phyloP scores from a whole-genome alignment of 2,329 filamentous ascomycete species.

The Aspergillus tamarii region DNA sequence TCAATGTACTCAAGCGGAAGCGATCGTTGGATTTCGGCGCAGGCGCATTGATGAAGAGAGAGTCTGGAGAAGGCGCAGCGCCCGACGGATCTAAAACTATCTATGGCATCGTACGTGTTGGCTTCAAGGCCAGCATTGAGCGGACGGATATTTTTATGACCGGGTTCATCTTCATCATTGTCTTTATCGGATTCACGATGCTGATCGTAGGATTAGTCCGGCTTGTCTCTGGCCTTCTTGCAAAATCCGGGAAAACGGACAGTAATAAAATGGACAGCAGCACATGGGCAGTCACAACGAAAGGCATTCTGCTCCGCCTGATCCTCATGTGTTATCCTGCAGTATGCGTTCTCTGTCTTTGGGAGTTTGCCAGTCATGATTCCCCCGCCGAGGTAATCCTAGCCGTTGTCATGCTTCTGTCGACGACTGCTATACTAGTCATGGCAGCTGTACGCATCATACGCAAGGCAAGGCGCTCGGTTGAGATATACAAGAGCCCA shows the following conservation, averaged over 20 bases:
- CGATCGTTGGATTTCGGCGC: slow-evolving; percentile 49
- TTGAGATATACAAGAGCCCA: slow-evolving; percentile 89
- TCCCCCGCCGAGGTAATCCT: slow-evolving; percentile 83
- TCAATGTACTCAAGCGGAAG: slow-evolving; percentile 73
- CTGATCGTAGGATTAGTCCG: slow-evolving; percentile 77
- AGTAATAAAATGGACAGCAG: slow-evolving; percentile 80
- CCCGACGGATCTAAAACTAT: slow-evolving; percentile 55
- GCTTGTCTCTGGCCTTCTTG: slow-evolving; percentile 72
- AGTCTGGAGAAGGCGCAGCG: slow-evolving; percentile 27
- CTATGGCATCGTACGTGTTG: slow-evolving; percentile 83
- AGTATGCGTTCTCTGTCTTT: slow-evolving; percentile 85
- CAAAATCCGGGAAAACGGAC: slow-evolving; percentile 66
- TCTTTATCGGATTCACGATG: slow-evolving; percentile 76
- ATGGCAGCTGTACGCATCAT: slow-evolving; percentile 91
- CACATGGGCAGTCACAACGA: slow-evolving; percentile 89
- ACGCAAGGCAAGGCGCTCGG: slow-evolving; percentile 80
- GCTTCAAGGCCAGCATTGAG: slow-evolving; percentile 82
- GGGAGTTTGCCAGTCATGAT: slow-evolving; percentile 86
- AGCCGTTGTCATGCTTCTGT: slow-evolving; percentile 83
- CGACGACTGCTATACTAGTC: slow-evolving; percentile 74
- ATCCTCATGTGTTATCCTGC: slow-evolving; percentile 89
- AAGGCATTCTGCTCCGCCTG: slow-evolving; percentile 89
- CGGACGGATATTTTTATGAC: slow-evolving; percentile 92
- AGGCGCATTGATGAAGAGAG: slow-evolving; percentile 49
- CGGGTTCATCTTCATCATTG: slow-evolving; percentile 81